Percentiles rank a stretch among this genome's conserved stretches.
These are phyloP conservation scores for Hirschioporus abietinus DNA, from an alignment of 768 basidiomycete genomes.

Conservation along the genomic window DNA sequence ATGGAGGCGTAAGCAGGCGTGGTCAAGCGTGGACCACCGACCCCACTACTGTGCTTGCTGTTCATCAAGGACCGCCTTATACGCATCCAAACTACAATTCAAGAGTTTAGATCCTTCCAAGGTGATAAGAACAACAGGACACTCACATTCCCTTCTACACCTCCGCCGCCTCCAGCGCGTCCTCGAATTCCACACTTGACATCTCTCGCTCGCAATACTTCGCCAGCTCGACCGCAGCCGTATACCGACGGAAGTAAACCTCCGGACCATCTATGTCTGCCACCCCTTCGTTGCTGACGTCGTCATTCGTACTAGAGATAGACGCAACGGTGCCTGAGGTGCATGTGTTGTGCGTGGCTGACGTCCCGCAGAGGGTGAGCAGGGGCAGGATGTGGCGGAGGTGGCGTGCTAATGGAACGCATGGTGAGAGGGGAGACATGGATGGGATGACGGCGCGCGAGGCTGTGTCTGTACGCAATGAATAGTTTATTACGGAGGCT, in stretches of 20 bases:
- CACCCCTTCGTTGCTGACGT: constrained; percentile 32
- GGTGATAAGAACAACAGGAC: neutral
- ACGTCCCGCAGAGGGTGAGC: constrained; percentile 16
- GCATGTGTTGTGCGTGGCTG: too few relatives aligned
- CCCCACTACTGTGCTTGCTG: neutral
- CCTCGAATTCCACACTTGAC: constrained; percentile 60
- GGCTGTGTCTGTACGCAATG: constrained; percentile 44
- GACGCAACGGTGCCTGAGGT: constrained; percentile 8
- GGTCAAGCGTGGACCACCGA: too few relatives aligned
- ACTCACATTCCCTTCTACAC: constrained; percentile 59
- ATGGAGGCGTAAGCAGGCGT: too few relatives aligned
- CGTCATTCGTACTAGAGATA: constrained; percentile 36
- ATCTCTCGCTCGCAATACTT: constrained; percentile 56
- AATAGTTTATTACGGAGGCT: neutral
- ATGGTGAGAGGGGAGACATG: constrained; percentile 63
- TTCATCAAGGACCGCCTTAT: neutral
- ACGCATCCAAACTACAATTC: neutral
- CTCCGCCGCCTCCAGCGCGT: constrained; percentile 55
- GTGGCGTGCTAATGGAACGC: constrained; percentile 73
- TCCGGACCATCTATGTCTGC: constrained; percentile 13
- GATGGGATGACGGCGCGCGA: constrained; percentile 71
- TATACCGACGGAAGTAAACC: constrained; percentile 44
- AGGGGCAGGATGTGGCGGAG: constrained; percentile 73
- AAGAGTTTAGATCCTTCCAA: neutral
- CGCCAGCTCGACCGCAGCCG: constrained; percentile 69